phyloP scores from a whole-genome alignment of 192 early-diverging fungal genomes.

The Gamsiella multidivaricata region DNA sequence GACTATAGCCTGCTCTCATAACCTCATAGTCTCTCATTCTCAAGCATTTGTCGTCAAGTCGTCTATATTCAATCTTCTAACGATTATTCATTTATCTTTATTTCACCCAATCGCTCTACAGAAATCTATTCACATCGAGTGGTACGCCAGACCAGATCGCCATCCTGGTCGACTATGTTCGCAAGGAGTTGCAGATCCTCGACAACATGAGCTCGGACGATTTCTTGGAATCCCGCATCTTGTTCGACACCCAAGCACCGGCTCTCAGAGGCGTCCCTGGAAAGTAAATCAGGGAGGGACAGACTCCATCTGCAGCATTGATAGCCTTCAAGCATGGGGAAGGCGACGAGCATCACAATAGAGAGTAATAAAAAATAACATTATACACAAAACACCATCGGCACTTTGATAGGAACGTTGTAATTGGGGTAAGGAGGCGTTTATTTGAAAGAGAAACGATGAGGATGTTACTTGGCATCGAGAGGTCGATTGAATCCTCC shows the following conservation, averaged over 20 bases:
- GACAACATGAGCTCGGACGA: constrained; percentile 48
- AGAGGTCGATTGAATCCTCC: constrained; percentile 81
- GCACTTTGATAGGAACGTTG: not conserved
- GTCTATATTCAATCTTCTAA: too few species aligned
- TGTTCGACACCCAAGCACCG: constrained; percentile 36
- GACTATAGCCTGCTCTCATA: not conserved
- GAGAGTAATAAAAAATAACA: not conserved
- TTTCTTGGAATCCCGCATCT: constrained; percentile 38
- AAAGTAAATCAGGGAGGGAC: too few species aligned
- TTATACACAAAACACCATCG: not conserved
- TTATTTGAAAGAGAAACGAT: not conserved
- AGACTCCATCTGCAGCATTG: too few species aligned
- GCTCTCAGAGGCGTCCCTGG: constrained; percentile 48
- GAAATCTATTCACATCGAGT: constrained; percentile 55
- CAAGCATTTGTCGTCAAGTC: too few species aligned
- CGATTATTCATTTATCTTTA: too few species aligned
- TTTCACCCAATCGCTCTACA: too few species aligned
- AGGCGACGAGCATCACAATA: too few species aligned
- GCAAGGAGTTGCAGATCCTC: constrained; percentile 50
- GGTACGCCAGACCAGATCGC: constrained; percentile 50
- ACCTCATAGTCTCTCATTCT: not conserved
- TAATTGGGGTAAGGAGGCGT: not conserved
- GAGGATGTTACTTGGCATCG: constrained; percentile 25
- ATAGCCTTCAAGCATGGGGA: too few species aligned
- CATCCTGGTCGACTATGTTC: constrained; percentile 54